These are phyloP conservation scores for Pythium coloratum DNA, from an alignment of 352 stramenopile species.

Conservation along the genomic window DNA sequence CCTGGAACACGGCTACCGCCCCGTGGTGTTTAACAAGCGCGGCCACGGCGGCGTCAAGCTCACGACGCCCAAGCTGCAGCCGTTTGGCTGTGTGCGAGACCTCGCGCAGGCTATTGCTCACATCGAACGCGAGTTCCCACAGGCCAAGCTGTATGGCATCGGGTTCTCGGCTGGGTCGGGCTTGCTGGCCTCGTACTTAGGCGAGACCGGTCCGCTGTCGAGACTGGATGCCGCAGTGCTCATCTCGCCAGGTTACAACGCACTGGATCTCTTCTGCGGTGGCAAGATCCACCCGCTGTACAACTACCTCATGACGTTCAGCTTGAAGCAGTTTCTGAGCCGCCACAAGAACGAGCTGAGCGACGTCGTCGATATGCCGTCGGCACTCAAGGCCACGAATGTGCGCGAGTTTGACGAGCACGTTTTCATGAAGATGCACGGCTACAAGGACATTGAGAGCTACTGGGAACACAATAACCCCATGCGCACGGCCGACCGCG, in stretches of 20 bases:
- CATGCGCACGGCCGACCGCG: constrained; percentile 57
- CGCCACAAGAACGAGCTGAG: constrained; percentile 45
- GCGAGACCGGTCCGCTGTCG: constrained; percentile 56
- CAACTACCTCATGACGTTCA: constrained; percentile 78
- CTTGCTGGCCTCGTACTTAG: constrained; percentile 71
- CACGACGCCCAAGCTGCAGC: constrained; percentile 63
- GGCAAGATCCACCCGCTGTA: constrained; percentile 71
- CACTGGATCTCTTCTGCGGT: constrained; percentile 68
- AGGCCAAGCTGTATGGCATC: constrained; percentile 59
- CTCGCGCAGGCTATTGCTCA: constrained; percentile 52
- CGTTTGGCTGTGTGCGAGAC: constrained; percentile 68
- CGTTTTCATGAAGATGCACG: constrained; percentile 83
- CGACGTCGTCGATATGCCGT: constrained; percentile 46
- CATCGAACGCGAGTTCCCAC: constrained; percentile 48
- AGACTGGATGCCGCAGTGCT: constrained; percentile 57
- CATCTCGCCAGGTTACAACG: constrained; percentile 79
- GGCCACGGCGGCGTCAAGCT: constrained; percentile 68
- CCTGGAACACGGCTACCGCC: constrained; percentile 57
- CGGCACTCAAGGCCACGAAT: constrained; percentile 46
- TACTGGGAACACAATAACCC: constrained; percentile 82
- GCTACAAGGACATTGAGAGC: constrained; percentile 55
- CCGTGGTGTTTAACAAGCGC: constrained; percentile 86
- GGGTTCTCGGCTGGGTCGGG: constrained; percentile 74
- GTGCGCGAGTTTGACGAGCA: constrained; percentile 75
- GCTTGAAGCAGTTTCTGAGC: constrained; percentile 65